Conservation (phyloP, 2,329 filamentous ascomycete genomes). For the Pseudogymnoascus sp. region DNA sequence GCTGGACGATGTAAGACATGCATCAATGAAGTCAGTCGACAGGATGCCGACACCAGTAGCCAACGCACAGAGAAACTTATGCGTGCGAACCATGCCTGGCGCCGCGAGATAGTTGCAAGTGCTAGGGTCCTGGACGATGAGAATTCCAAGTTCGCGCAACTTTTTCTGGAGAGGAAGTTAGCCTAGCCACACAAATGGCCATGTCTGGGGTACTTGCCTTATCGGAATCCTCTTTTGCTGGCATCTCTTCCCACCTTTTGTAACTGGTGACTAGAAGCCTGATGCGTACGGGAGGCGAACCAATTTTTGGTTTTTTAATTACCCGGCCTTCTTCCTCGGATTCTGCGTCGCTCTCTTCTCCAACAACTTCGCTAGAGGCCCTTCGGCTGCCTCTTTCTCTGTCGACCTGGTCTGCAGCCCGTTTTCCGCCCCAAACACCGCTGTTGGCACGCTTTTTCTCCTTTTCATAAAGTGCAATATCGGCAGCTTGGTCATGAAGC, state of each 20-base stretch:
- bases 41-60: conserved; percentile 73
- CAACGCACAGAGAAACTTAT: conserved; percentile 85
- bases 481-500: conserved; percentile 67
- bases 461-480: conserved; percentile 86
- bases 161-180: conserved; percentile 48
- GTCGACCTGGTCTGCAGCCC: conserved; percentile 50
- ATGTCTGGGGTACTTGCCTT: conserved; percentile 48
- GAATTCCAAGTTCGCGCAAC: conserved; percentile 74
- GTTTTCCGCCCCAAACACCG: conserved; percentile 52
- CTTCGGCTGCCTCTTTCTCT: conserved; percentile 33
- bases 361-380: conserved; percentile 33
- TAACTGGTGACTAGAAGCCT: conserved; percentile 78
- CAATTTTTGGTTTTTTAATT: conserved; percentile 53
- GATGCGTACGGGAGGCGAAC: conserved; percentile 58
- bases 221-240: conserved; percentile 68
- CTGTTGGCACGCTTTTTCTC: conserved; percentile 69
- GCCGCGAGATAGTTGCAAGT: conserved; percentile 81
- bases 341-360: conserved; percentile 38
- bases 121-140: conserved; percentile 65
- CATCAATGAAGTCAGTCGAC: conserved; percentile 68
- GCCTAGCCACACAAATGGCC: conserved; percentile 11
- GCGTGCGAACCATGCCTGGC: conserved; percentile 76
- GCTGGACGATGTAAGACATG: conserved; percentile 57
- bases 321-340: conserved; percentile 43
- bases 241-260: conserved; percentile 66